These are phyloP conservation scores for Citrus cavaleriei DNA, from an alignment of 345 rosid species.

Conservation along the genomic window DNA sequence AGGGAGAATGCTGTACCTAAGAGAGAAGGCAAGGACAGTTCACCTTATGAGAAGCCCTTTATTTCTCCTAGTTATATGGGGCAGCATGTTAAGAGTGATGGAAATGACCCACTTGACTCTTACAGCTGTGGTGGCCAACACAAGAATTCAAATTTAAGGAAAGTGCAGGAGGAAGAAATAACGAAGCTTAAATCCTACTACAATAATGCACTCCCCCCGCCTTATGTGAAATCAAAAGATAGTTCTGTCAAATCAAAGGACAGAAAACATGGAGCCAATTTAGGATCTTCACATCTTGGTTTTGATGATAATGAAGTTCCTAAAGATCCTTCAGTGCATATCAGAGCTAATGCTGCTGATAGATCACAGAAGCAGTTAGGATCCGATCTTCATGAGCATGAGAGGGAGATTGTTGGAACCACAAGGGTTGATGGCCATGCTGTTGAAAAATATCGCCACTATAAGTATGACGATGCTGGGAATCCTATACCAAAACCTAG, in stretches of 20 bases:
- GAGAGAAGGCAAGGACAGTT: slow-evolving; percentile 23
- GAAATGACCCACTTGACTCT: slow-evolving; percentile 23
- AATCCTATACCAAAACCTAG: slow-evolving; percentile 47
- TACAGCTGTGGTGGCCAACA: slow-evolving; percentile 25
- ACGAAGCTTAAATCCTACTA: slow-evolving; percentile 33
- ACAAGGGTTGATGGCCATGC: slow-evolving; percentile 22
- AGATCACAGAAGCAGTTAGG: slow-evolving; percentile 27
- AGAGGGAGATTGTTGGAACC: slow-evolving; percentile 20
- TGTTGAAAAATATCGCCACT: slow-evolving; percentile 12
- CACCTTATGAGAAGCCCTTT: slow-evolving; percentile 22
- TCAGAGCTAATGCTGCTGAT: slow-evolving; percentile 15
- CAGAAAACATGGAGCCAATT: slow-evolving; percentile 19
- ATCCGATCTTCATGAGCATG: slow-evolving; percentile 26
- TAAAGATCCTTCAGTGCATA: slow-evolving; percentile 30
- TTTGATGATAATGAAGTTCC: slow-evolving; percentile 26
- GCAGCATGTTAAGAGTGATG: slow-evolving; percentile 23
- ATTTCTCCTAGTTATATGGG: slow-evolving; percentile 21
- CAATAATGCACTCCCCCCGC: slow-evolving; percentile 63
- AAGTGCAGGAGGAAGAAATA: slow-evolving; percentile 35
- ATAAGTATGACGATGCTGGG: slow-evolving; percentile 24
- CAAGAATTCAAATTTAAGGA: slow-evolving; percentile 22
- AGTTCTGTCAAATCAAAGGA: slow-evolving; percentile 43
- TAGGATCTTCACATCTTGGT: slow-evolving; percentile 24
- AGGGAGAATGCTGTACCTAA: slow-evolving; percentile 36
- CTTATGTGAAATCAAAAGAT: slow-evolving; percentile 46